Evolutionary conservation across 164 flowering plant species (phyloP).

Genomic region (Saururus chinensis): DNA sequence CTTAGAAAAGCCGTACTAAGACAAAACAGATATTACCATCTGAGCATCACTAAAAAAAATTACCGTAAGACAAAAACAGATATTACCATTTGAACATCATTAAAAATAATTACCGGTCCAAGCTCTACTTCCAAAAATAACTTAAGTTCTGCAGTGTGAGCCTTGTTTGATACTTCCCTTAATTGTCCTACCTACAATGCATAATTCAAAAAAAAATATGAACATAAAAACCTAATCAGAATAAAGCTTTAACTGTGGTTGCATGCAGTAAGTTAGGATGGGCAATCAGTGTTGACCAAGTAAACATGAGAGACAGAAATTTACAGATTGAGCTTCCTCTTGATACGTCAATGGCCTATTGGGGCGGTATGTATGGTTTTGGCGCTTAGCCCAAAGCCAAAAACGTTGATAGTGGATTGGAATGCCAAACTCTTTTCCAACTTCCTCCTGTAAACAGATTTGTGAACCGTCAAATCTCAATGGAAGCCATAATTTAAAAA

Average conservation of each 20-base stretch:
- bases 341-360: conserved; percentile 70
- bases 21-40: no score
- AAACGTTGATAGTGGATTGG: conserved; percentile 83
- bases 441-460: conserved; percentile 56
- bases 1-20: no score
- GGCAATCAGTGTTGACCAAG: not conserved
- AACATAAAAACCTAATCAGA: no score
- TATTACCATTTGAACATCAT: not conserved
- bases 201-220: not conserved
- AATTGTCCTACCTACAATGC: conserved; percentile 66
- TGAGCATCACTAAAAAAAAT: no score
- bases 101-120: conserved; percentile 46
- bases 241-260: not conserved
- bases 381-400: conserved; percentile 96
- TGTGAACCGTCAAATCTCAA: not conserved
- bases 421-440: conserved; percentile 82
- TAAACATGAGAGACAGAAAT: conserved; percentile 1
- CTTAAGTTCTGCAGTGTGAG: conserved; percentile 70
- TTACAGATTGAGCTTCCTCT: conserved; percentile 83
- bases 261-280: not conserved
- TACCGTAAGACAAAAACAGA: not conserved
- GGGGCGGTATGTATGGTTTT: conserved; percentile 92
- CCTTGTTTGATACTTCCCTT: conserved; percentile 69
- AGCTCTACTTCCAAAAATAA: conserved; percentile 69
- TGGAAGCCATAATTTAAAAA: not conserved